Percentiles rank a stretch among this genome's conserved stretches.
Conservation (phyloP, 2,329 filamentous ascomycete species). For the Parafenestella ontariensis region DNA sequence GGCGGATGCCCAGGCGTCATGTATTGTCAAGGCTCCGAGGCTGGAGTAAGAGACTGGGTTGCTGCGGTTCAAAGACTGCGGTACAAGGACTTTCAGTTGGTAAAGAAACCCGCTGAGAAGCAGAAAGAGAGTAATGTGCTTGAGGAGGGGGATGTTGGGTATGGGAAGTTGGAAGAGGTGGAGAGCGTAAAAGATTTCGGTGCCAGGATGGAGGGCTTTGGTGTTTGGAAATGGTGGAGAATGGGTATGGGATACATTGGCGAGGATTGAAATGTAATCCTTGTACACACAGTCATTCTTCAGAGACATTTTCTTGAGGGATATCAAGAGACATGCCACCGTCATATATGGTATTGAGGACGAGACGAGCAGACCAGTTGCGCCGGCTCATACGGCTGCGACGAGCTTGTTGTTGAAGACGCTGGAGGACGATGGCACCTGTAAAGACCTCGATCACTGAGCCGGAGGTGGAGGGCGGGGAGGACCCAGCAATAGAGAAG, state of each 20-base stretch:
- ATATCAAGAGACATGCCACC: too few species aligned
- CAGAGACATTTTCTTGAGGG: too few species aligned
- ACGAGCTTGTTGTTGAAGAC: too few species aligned
- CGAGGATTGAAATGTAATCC: slow-evolving; percentile 13
- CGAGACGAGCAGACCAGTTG: too few species aligned
- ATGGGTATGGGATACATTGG: slow-evolving; percentile 67
- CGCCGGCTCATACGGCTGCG: too few species aligned
- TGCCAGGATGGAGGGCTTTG: slow-evolving; percentile 64
- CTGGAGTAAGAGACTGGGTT: slow-evolving; percentile 68
- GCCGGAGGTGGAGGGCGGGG: too few species aligned
- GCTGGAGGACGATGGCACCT: too few species aligned
- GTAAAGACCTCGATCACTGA: too few species aligned
- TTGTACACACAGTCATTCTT: background rate
- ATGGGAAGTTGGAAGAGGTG: slow-evolving; percentile 61
- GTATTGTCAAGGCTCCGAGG: slow-evolving; percentile 73
- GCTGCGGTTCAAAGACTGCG: slow-evolving; percentile 66
- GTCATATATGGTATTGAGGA: too few species aligned
- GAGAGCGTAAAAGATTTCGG: slow-evolving; percentile 71
- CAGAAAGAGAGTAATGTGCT: slow-evolving; percentile 2
- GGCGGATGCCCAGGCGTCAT: slow-evolving; percentile 77
- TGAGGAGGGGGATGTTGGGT: slow-evolving; percentile 8
- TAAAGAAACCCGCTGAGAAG: slow-evolving; percentile 58
- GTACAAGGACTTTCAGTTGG: slow-evolving; percentile 77
- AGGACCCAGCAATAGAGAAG: too few species aligned
- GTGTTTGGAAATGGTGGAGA: slow-evolving; percentile 71